Base-by-base conservation (phyloP, 176 grass and related monocot genomes). In the Zizania latifolia region DNA sequence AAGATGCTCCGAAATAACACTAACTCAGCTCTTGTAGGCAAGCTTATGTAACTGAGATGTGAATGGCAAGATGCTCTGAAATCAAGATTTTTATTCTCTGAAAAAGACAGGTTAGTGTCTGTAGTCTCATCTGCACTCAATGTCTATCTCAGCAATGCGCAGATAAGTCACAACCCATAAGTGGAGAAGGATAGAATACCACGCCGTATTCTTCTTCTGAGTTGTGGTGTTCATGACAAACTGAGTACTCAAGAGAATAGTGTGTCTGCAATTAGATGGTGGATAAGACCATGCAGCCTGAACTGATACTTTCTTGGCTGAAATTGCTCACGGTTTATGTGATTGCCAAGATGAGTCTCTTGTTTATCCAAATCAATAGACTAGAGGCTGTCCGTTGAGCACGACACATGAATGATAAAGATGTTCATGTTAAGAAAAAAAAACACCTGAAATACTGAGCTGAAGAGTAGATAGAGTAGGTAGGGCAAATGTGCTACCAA, bases 221-320 rank as follows among this genome's bases (percentile, higher is more conserved):
- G 36, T 41, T 15, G 28, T n/a, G n/a, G n/a, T 29, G 62, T 69
- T 68, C 61, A 79, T 54, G 79, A 62, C 54, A 63, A 38, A 55
- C 35, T 69, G 16, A 88, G 63, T 62, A 46, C 16, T 19, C 57
- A n/a, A n/a, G n/a, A 62, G 34, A 46, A 2, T n/a, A n/a, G n/a
- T n/a, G 22, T 22, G 51, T 55, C 56, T 75, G 14, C 41, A 59
- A 26, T 80, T 46, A 61, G 62, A 75, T 15, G 61, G n/a, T 63
- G 62, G 69, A 75, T 70, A 84, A 55, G 78, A 84, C 16, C 3
- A 79, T 69, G 69, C 7, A 64, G 56, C 54, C 63, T 57, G 55
- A 70, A 63, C 43, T 68, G 74, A 61, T 56, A 78, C 22, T 35
- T 50, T 66, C 28, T 58, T 61, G 35, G 29, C 54, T 55, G 40